A percentile compares a stretch with the other conserved stretches of the same genome.
Conservation (phyloP, 1,139 yeast genomes). For the Suhomyces bolitotheri region DNA sequence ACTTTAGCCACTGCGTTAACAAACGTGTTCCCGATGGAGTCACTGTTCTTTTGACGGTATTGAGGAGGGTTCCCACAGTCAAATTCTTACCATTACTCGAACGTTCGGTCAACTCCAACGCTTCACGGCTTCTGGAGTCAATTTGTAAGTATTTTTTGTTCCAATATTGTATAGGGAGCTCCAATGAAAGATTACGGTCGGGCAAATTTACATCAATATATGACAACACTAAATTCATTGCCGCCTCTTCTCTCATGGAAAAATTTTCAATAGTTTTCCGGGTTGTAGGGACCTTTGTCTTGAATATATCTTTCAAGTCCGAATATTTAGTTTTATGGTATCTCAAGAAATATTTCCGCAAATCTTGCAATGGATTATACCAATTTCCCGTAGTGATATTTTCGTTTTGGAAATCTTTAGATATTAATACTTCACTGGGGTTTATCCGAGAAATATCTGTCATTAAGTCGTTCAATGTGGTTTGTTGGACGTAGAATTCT, state of each 20-base stretch:
- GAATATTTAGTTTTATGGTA: constrained; percentile 43
- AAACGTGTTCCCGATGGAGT: constrained; percentile 82
- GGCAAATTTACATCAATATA: constrained; percentile 45
- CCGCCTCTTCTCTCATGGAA: constrained; percentile 42
- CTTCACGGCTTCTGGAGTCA: constrained; percentile 79
- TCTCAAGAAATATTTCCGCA: constrained; percentile 61
- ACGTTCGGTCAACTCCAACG: constrained; percentile 65
- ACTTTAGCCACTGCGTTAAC: constrained; percentile 76
- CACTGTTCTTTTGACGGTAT: constrained; percentile 67
- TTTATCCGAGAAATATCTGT: constrained; percentile 63
- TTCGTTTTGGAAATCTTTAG: constrained; percentile 33
- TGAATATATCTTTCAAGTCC: constrained; percentile 37
- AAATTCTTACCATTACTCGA: constrained; percentile 58
- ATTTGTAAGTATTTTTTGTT: constrained; percentile 64
- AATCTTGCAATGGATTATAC: constrained; percentile 60
- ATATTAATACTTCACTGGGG: constrained; percentile 66
- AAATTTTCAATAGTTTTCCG: constrained; percentile 58
- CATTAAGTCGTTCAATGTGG: constrained; percentile 53
- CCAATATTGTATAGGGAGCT: constrained; percentile 39
- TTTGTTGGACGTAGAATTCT: constrained; percentile 64
- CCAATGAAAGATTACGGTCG: constrained; percentile 38
- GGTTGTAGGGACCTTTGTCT: constrained; percentile 54
- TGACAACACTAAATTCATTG: constrained; percentile 46
- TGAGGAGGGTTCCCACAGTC: constrained; percentile 66
- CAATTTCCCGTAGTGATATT: constrained; percentile 48